Base-by-base conservation (phyloP, 2,329 filamentous ascomycete genomes). In the Lecanicillium sp. region DNA sequence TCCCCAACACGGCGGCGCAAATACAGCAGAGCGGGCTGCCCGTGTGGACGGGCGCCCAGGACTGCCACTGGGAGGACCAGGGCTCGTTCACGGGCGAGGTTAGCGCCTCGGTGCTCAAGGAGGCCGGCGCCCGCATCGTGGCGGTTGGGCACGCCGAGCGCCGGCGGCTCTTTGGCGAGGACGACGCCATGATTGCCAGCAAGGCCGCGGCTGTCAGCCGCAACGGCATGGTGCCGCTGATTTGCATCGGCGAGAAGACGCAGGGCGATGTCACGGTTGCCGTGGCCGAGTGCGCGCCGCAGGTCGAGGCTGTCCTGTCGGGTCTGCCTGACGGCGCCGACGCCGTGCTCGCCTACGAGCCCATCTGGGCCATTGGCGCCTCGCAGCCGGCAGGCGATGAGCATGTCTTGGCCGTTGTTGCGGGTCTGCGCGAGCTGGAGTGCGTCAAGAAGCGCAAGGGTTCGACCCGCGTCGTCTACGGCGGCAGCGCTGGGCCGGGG, bases 331-430 rank as follows among this genome's bases (percentile, higher is more conserved):
- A 66, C 10, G 68, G 77, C 13, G 74, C 78, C 0, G 81, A 87
- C 34, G 72, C 92, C 5, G 74, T 90, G 6, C 71, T 94, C 41
- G 87, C 87, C 1, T 94, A 94, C 54, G 87, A 94, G 65, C 87
- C 87, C 7, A 85, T 92, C 2, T 94, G 87, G 87, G 87, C 87
- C 1, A 94, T 92, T 58, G 87, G 87, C 1, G 80, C 85, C 9
- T 66, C 72, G 2, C 67, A 81, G 51, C 86, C 87, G 3, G 87
- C 87, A 0, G 72, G 72, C 7, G 74, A 80, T 14, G 79, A 81
- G 44, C 81, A 94, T 54, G 83, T 94, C 1, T 72, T 81, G 4
- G 72, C 68, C 28, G 84, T 92, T 2, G 79, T 84, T 13, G 71
- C 71, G 49, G 76, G 75, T 14, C 69, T 89, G 35, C 70, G 81